Evolutionary conservation across 2,329 filamentous ascomycete genomes (phyloP), one percentile per base, ranked within the genome.

Genomic region (Tolypocladium tropicale): DNA sequence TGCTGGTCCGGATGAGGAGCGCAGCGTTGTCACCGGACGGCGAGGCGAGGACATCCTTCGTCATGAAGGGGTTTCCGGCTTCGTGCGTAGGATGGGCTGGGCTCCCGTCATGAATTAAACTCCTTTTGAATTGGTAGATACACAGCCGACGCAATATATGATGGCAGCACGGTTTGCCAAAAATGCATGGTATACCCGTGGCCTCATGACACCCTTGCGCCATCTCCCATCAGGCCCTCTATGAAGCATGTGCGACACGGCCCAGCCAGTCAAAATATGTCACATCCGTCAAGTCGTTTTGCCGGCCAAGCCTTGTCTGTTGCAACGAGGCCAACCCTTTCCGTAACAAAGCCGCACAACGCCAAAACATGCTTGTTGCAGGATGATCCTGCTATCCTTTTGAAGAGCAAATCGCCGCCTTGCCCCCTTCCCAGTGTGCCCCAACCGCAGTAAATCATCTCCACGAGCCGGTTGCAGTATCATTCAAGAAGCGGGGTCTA

Each of bases 21-120:
- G 77, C n/a, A 89, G 85, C 64, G 72, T 88, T 2, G 75, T 89
- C 3, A 89, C 85, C 2, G 84, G 83, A 1, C 73, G 85, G 54
- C 70, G 74, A 11, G 83, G 80, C 2, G 68, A 65, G 5, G 83
- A 89, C 28, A 76, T 88, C 3, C 72, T 89, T 51, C 67, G 63
- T 25, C 84, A 89, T 61, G 83, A 87, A 62, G 78, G 78, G 0
- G 80, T 88, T 2, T 65, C 72, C 23, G 76, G 74, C 1, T 88
- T 81, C 65, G 65, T 79, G 6, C 75, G 76, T 5, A 73, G 85
- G 55, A 81, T 78, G 64, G 83, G 83, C 6, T 89, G 85, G 85
- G 76, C 63, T 46, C 70, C 76, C 4, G 69, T 78, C 3, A 51
- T 78, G 55, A 71, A 71, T 25, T 74, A 60, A 67, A 6, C 21